These are phyloP conservation scores for Cryomyces antarcticus DNA, from an alignment of 495 filamentous ascomycete species.

Conservation along the genomic window DNA sequence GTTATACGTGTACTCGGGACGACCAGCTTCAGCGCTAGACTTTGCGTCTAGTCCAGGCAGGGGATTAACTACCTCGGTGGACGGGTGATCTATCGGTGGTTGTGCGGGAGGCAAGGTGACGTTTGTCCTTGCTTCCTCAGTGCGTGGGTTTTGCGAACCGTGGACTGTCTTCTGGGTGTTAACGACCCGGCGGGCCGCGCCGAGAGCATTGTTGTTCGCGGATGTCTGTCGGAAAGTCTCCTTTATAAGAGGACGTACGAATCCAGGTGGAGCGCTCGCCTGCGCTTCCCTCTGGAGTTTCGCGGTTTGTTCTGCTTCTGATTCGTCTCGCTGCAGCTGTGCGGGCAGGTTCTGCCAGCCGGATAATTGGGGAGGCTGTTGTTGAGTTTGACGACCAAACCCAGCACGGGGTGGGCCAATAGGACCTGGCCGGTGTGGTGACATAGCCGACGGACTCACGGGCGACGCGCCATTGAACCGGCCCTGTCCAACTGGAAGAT, in stretches of 20 bases:
- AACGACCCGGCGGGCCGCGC: neutral
- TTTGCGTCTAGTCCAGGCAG: neutral
- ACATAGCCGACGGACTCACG: neutral
- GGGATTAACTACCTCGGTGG: neutral
- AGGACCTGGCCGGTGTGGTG: neutral
- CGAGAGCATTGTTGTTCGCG: conserved; percentile 1
- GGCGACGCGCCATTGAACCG: neutral
- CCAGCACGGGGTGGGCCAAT: neutral
- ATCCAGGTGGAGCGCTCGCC: neutral
- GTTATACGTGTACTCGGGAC: neutral
- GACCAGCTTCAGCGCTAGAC: neutral
- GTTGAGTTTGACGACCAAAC: neutral
- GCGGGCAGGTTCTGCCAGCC: neutral
- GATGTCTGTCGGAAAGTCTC: conserved; percentile 10
- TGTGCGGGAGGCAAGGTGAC: neutral
- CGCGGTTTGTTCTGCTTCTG: neutral
- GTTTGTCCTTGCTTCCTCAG: conserved; percentile 1
- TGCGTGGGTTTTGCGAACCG: conserved; percentile 1
- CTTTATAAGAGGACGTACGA: neutral
- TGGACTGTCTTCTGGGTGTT: conserved; percentile 5
- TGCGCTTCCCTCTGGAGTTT: neutral
- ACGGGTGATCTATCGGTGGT: neutral
- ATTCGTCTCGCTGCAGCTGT: neutral
- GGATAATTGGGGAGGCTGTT: neutral
- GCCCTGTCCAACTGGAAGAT: neutral